phyloP scores from a whole-genome alignment of 2,329 filamentous ascomycete species.

The Sporothrix inflata region DNA sequence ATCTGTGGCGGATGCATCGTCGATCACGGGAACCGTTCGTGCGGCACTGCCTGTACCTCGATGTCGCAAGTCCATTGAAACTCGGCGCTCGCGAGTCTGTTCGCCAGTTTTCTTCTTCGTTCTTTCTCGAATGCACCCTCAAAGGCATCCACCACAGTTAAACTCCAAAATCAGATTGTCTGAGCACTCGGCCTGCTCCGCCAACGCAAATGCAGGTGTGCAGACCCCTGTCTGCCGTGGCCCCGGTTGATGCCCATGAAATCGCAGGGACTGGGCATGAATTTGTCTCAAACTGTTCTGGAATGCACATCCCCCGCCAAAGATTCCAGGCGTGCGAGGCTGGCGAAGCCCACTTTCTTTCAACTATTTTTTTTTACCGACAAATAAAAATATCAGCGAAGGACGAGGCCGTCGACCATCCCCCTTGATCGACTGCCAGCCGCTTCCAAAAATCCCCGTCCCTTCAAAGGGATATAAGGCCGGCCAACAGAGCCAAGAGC shows the following conservation, averaged over 20 bases:
- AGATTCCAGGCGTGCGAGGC: background rate
- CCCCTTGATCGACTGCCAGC: slow-evolving; percentile 23
- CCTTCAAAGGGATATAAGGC: background rate
- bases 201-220: background rate
- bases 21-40: background rate
- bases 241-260: slow-evolving; percentile 9
- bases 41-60: background rate
- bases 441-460: slow-evolving; percentile 24
- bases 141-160: background rate
- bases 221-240: background rate
- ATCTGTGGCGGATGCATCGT: background rate
- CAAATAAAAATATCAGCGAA: background rate
- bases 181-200: background rate
- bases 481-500: background rate
- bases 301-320: slow-evolving; percentile 25
- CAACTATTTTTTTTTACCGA: background rate
- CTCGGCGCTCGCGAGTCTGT: background rate
- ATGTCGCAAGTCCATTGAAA: background rate
- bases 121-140: background rate
- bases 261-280: slow-evolving; percentile 10
- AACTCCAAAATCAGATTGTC: background rate
- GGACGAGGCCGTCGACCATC: background rate
- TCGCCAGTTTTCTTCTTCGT: background rate
- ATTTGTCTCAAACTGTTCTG: slow-evolving; percentile 27
- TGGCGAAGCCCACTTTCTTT: background rate